Base-by-base conservation (phyloP, 2,329 filamentous ascomycete species). In the Sordariomycetes sp. region DNA sequence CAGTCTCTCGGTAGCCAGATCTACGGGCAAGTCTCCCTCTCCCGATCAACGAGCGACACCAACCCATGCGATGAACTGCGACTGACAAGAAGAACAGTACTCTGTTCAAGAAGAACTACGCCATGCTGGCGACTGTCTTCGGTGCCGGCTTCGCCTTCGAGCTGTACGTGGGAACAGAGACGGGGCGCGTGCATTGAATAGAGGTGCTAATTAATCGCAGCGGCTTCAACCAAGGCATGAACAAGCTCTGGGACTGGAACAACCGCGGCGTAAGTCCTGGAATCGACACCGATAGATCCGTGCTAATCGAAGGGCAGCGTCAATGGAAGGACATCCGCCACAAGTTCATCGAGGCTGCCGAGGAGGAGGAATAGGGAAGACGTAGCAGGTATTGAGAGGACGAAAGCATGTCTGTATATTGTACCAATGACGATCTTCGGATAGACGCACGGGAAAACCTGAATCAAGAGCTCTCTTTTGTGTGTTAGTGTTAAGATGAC, bases 311-410 rank as follows among this genome's bases (percentile, higher is more conserved):
- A 26, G 34, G 32, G 20, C 45, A 96, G 90, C 86, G 90, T 55
- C 90, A 95, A 93, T 96, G 92, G 92, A 95, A 95, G 76, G 92
- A 98, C 62, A 95, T 98, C 70, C 90, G 93, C 68, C 68, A 80
- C 62, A 81, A 75, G 64, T 98, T 94, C 64, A 62, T 94, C 53
- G 66, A 84, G 64, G 70, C 71, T 39, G 75, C 69, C 37, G 79
- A 83, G 44, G 79, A 79, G 45, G 75, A 80, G 43, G 79, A 81
- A 54, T 60, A 65, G 47, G 53, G 48, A 39, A 46, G 8, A 24
- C n/a, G n/a, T n/a, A 24, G 23, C 23, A 8, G 23, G n/a, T 24
- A 24, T 24, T 24, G n/a, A n/a, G n/a, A n/a, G n/a, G n/a, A n/a
- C n/a, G n/a, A n/a, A n/a, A n/a, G n/a, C n/a, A n/a, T n/a, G n/a